Evolutionary conservation across 768 basidiomycete species (phyloP).

Genomic region (Myochromella boudieri): DNA sequence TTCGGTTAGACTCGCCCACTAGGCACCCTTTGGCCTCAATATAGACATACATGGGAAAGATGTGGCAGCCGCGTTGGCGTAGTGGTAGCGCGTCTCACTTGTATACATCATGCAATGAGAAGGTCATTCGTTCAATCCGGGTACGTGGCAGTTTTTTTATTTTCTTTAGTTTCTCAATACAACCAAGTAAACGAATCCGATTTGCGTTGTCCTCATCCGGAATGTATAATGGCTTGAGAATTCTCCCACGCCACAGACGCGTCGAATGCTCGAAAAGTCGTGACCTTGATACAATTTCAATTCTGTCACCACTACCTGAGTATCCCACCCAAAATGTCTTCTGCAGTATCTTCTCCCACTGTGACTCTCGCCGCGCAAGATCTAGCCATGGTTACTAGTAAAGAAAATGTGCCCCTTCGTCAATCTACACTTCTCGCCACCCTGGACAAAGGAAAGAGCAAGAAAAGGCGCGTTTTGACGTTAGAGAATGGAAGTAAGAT

Average conservation of each 20-base stretch:
- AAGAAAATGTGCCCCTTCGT: constrained; percentile 13
- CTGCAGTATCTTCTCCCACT: neutral
- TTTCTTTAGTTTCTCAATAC: neutral
- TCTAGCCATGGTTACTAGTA: neutral
- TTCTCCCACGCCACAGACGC: too few relatives aligned
- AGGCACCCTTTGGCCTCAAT: neutral
- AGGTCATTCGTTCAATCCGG: constrained; percentile 47
- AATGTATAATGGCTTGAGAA: too few relatives aligned
- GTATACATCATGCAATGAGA: constrained; percentile 12
- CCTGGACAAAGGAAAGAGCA: constrained; percentile 18
- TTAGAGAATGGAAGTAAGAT: constrained; percentile 21
- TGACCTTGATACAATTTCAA: too few relatives aligned
- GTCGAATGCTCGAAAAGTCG: too few relatives aligned
- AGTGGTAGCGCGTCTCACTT: constrained; percentile 20
- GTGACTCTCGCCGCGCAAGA: too few relatives aligned
- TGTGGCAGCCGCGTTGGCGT: constrained; percentile 19
- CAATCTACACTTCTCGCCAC: constrained; percentile 18
- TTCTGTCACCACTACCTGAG: too few relatives aligned
- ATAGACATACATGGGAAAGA: too few relatives aligned
- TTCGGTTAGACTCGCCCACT: neutral
- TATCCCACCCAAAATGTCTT: too few relatives aligned
- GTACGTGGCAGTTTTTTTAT: constrained; percentile 37
- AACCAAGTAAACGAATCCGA: too few relatives aligned
- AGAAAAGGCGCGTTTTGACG: constrained; percentile 18
- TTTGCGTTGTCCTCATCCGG: too few relatives aligned